phyloP scores from a whole-genome alignment of 2,329 filamentous ascomycete species.

The Bipolaris victoriae region DNA sequence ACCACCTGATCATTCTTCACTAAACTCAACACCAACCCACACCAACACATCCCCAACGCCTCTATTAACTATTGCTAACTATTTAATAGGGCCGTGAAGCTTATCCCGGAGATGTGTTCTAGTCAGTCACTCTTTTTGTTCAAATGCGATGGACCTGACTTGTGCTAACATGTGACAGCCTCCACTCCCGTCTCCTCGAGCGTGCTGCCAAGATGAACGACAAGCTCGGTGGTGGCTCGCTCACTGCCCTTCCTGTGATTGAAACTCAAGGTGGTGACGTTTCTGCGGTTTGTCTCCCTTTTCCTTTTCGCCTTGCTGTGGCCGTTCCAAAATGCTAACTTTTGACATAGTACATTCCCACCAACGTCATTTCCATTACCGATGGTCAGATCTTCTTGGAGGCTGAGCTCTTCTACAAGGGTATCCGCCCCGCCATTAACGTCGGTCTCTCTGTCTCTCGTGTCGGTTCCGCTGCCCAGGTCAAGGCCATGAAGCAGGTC shows the following conservation, averaged over 20 bases:
- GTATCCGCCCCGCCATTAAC: slow-evolving; percentile 99
- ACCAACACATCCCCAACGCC: too few species aligned
- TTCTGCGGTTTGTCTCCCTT: slow-evolving; percentile 64
- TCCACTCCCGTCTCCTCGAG: slow-evolving; percentile 84
- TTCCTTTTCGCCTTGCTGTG: too few species aligned
- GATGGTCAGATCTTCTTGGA: slow-evolving; percentile 99
- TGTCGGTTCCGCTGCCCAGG: slow-evolving; percentile 98
- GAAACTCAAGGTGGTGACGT: slow-evolving; percentile 99
- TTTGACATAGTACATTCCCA: slow-evolving; percentile 78
- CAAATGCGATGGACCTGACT: too few species aligned
- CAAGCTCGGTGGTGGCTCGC: slow-evolving; percentile 91
- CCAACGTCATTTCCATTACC: slow-evolving; percentile 99
- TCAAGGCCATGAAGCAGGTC: slow-evolving; percentile 99
- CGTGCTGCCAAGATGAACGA: slow-evolving; percentile 99
- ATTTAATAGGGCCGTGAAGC: slow-evolving; percentile 81
- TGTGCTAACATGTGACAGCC: background rate
- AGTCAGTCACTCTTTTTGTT: background rate
- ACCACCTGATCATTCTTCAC: too few species aligned
- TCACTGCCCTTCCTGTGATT: slow-evolving; percentile 91
- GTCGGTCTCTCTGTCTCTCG: slow-evolving; percentile 99
- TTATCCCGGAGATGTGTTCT: slow-evolving; percentile 81
- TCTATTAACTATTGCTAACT: background rate
- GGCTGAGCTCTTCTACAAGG: slow-evolving; percentile 99
- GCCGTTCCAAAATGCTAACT: background rate
- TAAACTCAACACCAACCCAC: too few species aligned